phyloP scores from a whole-genome alignment of 2,329 filamentous ascomycete species.

The Zasmidium angulare region DNA sequence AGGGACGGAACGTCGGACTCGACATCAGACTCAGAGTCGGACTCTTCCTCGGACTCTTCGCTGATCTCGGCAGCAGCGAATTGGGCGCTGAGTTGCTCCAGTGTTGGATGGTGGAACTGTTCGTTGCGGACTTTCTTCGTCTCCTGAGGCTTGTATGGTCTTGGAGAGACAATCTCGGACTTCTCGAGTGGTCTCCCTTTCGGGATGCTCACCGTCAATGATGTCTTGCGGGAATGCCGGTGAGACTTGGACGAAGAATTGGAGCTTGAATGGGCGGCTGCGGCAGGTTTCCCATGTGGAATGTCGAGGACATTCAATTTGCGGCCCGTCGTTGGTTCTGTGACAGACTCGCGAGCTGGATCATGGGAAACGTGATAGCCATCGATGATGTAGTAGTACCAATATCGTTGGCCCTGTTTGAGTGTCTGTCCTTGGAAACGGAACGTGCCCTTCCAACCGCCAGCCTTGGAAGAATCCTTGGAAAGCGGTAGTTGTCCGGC shows the following conservation, averaged over 20 bases:
- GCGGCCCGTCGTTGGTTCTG: conserved; percentile 94
- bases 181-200: conserved; percentile 86
- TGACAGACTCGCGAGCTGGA: conserved; percentile 81
- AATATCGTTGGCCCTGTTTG: conserved; percentile 89
- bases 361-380: conserved; percentile 98
- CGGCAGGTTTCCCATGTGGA: conserved; percentile 53
- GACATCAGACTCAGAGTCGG: conserved; percentile 43
- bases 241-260: conserved; percentile 37
- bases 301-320: conserved; percentile 97
- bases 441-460: conserved; percentile 94
- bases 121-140: conserved; percentile 82
- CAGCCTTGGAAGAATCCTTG: conserved; percentile 79
- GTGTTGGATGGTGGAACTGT: conserved; percentile 72
- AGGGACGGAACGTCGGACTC: conserved; percentile 53
- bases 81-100: conserved; percentile 69
- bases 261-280: conserved; percentile 40
- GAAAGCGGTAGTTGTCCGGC: conserved; percentile 88
- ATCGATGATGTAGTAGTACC: conserved; percentile 99
- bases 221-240: conserved; percentile 48
- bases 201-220: conserved; percentile 64
- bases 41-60: conserved; percentile 64
- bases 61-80: conserved; percentile 55
- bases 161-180: conserved; percentile 86
- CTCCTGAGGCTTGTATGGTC: conserved; percentile 83
- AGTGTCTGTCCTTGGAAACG: conserved; percentile 87